Evolutionary conservation across 2,329 filamentous ascomycete species (phyloP).

Genomic region (Blumeriella jaapii): DNA sequence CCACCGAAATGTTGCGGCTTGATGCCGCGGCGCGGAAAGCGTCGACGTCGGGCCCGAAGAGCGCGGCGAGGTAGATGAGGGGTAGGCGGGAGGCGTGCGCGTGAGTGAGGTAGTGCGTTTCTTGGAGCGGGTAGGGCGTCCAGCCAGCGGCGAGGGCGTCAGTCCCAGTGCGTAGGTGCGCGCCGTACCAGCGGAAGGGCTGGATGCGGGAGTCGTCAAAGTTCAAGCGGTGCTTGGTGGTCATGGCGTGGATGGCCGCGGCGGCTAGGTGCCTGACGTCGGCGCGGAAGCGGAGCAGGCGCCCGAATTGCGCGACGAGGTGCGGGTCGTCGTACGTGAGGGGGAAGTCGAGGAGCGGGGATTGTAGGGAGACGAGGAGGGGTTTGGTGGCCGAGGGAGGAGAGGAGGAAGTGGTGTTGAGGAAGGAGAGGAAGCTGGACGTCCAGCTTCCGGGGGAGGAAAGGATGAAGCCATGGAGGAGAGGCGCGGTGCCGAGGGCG

Average conservation of each 20-base stretch:
- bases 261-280: conserved; percentile 23
- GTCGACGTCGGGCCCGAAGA: conserved; percentile 24
- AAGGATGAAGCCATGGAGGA: conserved; percentile 5
- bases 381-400: conserved; percentile 4
- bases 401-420: conserved; percentile 6
- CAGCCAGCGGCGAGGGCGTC: conserved; percentile 28
- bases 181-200: conserved; percentile 25
- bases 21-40: conserved; percentile 28
- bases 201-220: conserved; percentile 11
- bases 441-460: conserved; percentile 7
- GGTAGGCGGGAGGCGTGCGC: conserved; percentile 21
- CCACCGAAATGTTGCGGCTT: conserved; percentile 27
- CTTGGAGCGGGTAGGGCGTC: conserved; percentile 28
- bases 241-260: conserved; percentile 24
- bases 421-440: conserved; percentile 1
- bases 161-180: conserved; percentile 28
- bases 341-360: conserved; percentile 25
- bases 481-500: neutral
- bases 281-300: conserved; percentile 24
- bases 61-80: conserved; percentile 31
- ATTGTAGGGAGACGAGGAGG: conserved; percentile 5
- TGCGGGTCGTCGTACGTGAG: conserved; percentile 22
- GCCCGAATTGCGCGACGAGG: conserved; percentile 29
- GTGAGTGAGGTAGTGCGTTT: conserved; percentile 26
- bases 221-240: conserved; percentile 18